A percentile compares a stretch with the other conserved stretches of the same genome.
These are phyloP conservation scores for Primulina eburnea DNA, from an alignment of 257 asterid species.

Conservation along the genomic window DNA sequence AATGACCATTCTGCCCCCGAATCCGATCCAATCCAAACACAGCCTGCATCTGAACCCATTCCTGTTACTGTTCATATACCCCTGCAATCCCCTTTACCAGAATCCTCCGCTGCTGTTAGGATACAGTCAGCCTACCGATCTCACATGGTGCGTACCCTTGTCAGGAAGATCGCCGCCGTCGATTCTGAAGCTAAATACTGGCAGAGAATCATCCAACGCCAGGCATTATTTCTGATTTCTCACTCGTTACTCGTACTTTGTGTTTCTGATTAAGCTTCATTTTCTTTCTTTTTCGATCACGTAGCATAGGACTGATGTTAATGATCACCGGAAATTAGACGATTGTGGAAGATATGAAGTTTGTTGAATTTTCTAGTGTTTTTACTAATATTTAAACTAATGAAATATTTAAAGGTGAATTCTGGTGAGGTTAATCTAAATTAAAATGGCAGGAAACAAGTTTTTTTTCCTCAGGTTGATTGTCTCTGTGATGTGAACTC, in stretches of 20 bases:
- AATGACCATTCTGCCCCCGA: constrained; percentile 40
- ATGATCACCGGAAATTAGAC: background rate
- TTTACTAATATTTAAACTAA: too few species aligned
- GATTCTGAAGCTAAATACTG: constrained; percentile 69
- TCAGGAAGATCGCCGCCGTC: constrained; percentile 65
- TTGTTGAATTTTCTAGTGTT: background rate
- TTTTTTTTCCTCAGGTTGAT: too few species aligned
- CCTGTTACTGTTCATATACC: constrained; percentile 32
- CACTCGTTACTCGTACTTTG: constrained; percentile 8
- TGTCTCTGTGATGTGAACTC: too few species aligned
- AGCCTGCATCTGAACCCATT: constrained; percentile 23
- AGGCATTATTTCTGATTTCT: constrained; percentile 41
- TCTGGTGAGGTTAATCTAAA: background rate
- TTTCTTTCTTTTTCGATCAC: too few species aligned
- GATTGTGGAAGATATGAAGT: background rate
- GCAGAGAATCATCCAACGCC: constrained; percentile 74
- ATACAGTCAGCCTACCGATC: constrained; percentile 79
- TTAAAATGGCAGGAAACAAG: too few species aligned
- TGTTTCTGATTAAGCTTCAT: background rate
- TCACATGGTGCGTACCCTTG: constrained; percentile 52
- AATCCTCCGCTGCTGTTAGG: constrained; percentile 49
- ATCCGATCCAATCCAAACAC: constrained; percentile 28
- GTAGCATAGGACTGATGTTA: background rate
- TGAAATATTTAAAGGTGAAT: too few species aligned
- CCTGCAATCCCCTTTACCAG: constrained; percentile 20